Base-by-base conservation (phyloP, 169 alveolate genomes). In the Eimeria tenella region DNA sequence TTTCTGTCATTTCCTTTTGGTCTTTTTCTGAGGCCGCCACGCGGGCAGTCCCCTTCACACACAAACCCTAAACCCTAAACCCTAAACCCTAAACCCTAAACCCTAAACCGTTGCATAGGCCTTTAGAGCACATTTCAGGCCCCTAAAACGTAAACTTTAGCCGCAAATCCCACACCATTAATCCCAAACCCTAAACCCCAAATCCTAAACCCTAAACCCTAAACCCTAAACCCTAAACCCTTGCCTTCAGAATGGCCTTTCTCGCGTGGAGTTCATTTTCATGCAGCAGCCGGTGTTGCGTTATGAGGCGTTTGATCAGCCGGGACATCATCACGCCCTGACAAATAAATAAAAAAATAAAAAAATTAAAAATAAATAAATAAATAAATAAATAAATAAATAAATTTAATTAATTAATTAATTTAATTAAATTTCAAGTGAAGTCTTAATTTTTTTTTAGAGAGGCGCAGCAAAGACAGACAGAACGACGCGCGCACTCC, bases 201-300 rank as follows among this genome's bases (percentile, higher is more conserved):
- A 25, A 71, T 53, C 82, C 82, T 71, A 71, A 71, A 71, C 81
- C 81, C 81, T 71, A 71, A 71, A 71, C 81, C 81, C 52, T 21
- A 71, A 71, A 71, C 81, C 81, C 81, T 71, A 71, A 71, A 71
- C 49, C 81, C 81, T 71, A 71, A 71, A 71, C 53, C 60, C 86
- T 10, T 75, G 86, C 86, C 86, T 75, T 75, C 0, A 75, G 15
- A 6, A 75, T 75, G 25, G 86, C 86, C 49, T 9, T 21, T 75
- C 86, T 75, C 23, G 58, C 86, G 65, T 75, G 86, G 4, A 42
- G 19, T 52, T 75, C 86, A 31, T 75, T 75, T 13, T 19, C 86
- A 21, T 42, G 31, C 63, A 75, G 62, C 63, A 75, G 63, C 25
- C 86, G 86, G 86, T 75, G 86, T 23, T 75, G 65, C 58, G 86